Percentiles rank a stretch among this genome's conserved stretches.
These are phyloP conservation scores for Huntiella moniliformis DNA, from an alignment of 2,329 filamentous ascomycete genomes.

Conservation along the genomic window DNA sequence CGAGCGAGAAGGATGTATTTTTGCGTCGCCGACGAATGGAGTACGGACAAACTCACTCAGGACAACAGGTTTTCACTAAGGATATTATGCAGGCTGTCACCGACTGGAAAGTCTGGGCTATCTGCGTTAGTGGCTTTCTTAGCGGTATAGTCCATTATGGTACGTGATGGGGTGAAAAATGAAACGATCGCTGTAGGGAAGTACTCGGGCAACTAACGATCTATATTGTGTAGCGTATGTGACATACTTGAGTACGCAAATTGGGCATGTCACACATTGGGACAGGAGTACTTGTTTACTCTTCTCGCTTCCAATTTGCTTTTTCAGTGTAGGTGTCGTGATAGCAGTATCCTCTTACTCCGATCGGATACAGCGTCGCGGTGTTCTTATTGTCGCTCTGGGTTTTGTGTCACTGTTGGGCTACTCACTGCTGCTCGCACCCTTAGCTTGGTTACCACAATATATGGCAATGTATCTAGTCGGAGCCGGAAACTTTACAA, in stretches of 20 bases:
- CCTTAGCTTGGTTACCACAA: not conserved
- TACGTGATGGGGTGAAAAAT: not conserved
- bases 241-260: not conserved
- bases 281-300: not conserved
- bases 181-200: too few species aligned
- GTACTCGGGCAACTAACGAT: too few species aligned
- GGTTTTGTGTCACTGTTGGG: not conserved
- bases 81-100: not conserved
- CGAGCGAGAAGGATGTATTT: not conserved
- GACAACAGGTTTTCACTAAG: not conserved
- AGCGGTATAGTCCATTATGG: not conserved
- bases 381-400: not conserved
- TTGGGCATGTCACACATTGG: not conserved
- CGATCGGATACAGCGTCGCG: not conserved
- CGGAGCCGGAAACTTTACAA: not conserved
- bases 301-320: not conserved
- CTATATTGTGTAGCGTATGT: not conserved
- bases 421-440: not conserved
- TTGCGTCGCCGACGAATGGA: not conserved
- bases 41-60: conserved; percentile 1
- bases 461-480: not conserved
- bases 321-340: not conserved
- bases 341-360: not conserved
- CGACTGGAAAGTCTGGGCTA: conserved; percentile 4
- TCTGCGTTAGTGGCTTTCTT: not conserved